Evolutionary conservation across 2,329 filamentous ascomycete genomes (phyloP), one percentile per base, ranked within the genome.

Genomic region (Rachicladosporium sp.): DNA sequence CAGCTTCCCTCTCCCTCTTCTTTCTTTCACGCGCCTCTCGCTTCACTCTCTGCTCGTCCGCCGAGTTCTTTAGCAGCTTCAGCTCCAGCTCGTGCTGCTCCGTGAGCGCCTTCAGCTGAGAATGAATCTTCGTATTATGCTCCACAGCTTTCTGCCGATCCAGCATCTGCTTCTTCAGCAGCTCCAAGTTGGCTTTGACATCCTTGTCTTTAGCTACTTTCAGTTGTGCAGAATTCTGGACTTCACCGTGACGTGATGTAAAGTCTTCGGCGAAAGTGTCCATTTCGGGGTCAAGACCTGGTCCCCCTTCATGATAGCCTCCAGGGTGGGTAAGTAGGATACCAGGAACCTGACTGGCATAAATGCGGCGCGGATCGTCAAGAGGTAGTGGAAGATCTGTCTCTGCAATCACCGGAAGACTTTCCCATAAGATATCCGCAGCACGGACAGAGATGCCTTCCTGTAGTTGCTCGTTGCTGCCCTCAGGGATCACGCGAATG

Each of bases 231-330:
- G 49, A 47, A 39, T 59, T 58, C 23, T 52, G 49, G 15, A 66
- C 54, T 3, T 51, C 48, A 4, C 46, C 33, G 38, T 64, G 50
- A 38, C 60, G 55, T 15, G 45, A 38, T 2, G 67, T 57, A 39
- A 68, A 67, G 33, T 59, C 51, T 32, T 60, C 51, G 2, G 62
- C 58, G 46, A 64, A 68, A 1, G 47, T 56, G 41, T 56, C 50
- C 40, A 58, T 50, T 1, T 59, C 56, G 4, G 61, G 56, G 8
- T 58, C 53, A 1, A 65, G 58, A 1, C 63, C 63, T 1, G 64
- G 64, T 1, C 67, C 67, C 10, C 67, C 67, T 33, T 67, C 65
- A 21, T 67, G 53, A 33, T 64, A 66, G n/a, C 67, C 67, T 8
- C 61, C 59, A 2, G 56, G 55, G 44, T 70, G 66, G 0, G 67